These are phyloP conservation scores for Salvia miltiorrhiza DNA, from an alignment of 257 asterid genomes.

Conservation along the genomic window DNA sequence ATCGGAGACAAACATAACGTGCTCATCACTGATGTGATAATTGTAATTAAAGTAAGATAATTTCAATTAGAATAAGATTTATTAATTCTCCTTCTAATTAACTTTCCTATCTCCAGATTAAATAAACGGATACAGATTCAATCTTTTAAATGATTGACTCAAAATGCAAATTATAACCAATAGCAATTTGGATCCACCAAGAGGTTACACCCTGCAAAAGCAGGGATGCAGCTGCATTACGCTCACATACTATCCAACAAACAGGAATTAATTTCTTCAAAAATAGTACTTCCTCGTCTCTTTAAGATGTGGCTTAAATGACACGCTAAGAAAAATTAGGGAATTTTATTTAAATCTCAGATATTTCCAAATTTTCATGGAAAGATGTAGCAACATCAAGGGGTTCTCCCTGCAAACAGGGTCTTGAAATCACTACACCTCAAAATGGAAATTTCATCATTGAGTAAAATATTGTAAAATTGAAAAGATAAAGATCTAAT, in stretches of 20 bases:
- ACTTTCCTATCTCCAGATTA: too few relatives aligned
- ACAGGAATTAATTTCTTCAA: not conserved
- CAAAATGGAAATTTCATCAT: constrained; percentile 37
- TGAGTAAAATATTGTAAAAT: not conserved
- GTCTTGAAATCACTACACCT: constrained; percentile 26
- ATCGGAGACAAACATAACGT: too few relatives aligned
- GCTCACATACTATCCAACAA: constrained; percentile 60
- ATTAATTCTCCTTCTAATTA: too few relatives aligned
- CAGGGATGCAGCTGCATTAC: constrained; percentile 56
- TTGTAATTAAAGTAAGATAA: too few relatives aligned
- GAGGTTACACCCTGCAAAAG: constrained; percentile 53
- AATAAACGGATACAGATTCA: not conserved
- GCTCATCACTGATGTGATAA: too few relatives aligned
- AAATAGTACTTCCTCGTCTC: too few relatives aligned
- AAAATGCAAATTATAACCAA: constrained; percentile 38
- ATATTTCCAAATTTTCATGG: constrained; percentile 29
- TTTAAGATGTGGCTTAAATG: too few relatives aligned
- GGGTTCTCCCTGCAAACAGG: constrained; percentile 32
- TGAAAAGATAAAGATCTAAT: not conserved
- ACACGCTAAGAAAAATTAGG: not conserved
- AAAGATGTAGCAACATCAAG: constrained; percentile 24
- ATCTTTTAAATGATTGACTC: constrained; percentile 33
- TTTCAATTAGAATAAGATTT: too few relatives aligned
- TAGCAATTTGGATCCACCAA: constrained; percentile 41
- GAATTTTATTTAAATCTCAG: constrained; percentile 13